Conservation (phyloP, 768 basidiomycete species). For the Lentinula sp. region DNA sequence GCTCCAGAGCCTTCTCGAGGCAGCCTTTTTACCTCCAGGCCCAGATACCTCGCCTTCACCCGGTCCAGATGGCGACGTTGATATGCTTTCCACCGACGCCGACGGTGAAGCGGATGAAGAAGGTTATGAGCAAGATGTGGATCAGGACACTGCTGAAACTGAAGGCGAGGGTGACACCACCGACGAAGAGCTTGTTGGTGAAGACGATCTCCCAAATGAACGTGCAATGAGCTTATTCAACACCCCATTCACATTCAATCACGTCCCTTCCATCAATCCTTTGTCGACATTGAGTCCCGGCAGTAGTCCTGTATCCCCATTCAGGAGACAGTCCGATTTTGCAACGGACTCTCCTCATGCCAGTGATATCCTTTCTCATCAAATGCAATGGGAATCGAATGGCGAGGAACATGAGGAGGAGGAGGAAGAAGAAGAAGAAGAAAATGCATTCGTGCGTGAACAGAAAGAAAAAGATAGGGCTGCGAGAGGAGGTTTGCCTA, state of each 20-base stretch:
- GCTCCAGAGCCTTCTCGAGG: background rate
- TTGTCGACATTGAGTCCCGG: conserved; percentile 65
- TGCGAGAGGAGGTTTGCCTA: conserved; percentile 5
- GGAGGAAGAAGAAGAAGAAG: conserved; percentile 11
- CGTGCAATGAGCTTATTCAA: conserved; percentile 69
- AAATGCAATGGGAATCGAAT: conserved; percentile 37
- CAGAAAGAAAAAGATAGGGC: conserved; percentile 24
- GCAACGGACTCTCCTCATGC: conserved; percentile 47
- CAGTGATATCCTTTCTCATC: conserved; percentile 64
- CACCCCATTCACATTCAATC: conserved; percentile 42
- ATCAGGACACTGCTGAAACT: conserved; percentile 20
- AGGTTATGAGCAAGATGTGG: conserved; percentile 41
- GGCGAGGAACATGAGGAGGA: conserved; percentile 31
- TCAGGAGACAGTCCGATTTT: conserved; percentile 16
- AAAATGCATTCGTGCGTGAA: conserved; percentile 8
- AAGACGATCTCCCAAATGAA: conserved; percentile 66
- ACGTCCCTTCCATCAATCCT: conserved; percentile 63
- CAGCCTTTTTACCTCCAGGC: background rate
- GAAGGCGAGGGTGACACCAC: conserved; percentile 71
- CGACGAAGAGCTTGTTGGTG: conserved; percentile 79
- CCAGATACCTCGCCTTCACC: conserved; percentile 35
- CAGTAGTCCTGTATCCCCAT: conserved; percentile 34
- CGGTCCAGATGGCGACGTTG: conserved; percentile 46
- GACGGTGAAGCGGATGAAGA: conserved; percentile 27
- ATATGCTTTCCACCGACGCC: conserved; percentile 26